phyloP scores from a whole-genome alignment of 1,284 basidiomycete species.

The Rhodotorula sp. region DNA sequence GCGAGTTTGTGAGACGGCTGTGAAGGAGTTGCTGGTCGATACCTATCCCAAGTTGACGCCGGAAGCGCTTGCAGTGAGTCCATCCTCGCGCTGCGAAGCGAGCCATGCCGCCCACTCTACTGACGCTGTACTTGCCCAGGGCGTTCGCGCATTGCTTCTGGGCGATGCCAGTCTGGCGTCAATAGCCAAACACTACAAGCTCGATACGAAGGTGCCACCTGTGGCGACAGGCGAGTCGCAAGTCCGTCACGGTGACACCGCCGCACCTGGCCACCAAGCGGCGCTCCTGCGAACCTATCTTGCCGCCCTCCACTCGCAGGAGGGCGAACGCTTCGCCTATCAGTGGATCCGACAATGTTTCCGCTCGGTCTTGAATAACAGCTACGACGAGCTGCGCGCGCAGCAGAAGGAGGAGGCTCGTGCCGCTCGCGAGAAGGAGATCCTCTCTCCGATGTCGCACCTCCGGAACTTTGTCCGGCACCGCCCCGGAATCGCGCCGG shows the following conservation, averaged over 20 bases:
- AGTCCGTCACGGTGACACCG: constrained; percentile 1
- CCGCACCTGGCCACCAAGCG: neutral
- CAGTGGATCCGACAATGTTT: constrained; percentile 22
- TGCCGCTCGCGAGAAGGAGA: neutral
- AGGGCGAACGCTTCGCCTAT: constrained; percentile 3
- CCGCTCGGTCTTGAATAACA: constrained; percentile 2
- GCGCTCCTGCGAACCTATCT: constrained; percentile 18
- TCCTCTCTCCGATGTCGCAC: neutral
- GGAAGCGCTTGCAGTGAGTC: neutral
- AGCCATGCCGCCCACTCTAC: too few relatives aligned
- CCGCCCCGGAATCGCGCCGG: neutral
- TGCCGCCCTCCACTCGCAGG: constrained; percentile 10
- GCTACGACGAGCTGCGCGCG: constrained; percentile 2
- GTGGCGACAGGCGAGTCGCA: neutral
- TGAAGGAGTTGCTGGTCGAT: constrained; percentile 14
- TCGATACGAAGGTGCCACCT: neutral
- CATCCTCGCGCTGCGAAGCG: too few relatives aligned
- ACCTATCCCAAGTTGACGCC: neutral
- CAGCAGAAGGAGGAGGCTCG: neutral
- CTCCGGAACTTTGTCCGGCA: neutral
- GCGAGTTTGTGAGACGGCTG: too few relatives aligned
- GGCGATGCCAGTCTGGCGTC: neutral
- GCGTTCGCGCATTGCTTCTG: neutral
- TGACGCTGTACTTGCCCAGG: neutral
- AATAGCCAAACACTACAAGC: constrained; percentile 5